Conservation (phyloP, 768 basidiomycete genomes). For the Phanerochaete sordida region DNA sequence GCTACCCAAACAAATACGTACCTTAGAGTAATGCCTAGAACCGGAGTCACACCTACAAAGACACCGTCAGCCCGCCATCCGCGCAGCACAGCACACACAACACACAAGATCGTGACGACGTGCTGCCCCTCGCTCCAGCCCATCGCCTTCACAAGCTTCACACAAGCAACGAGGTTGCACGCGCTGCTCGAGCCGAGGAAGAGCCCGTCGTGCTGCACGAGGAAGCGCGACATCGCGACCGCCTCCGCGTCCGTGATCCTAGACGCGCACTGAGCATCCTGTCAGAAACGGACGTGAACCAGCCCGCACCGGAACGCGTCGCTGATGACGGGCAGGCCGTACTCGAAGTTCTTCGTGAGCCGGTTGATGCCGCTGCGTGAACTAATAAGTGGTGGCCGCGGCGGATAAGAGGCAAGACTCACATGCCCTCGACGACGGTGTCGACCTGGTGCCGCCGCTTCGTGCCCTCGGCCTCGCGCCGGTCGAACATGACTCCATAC, state of each 20-base stretch:
- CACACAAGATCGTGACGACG: constrained; percentile 84
- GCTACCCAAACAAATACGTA: constrained; percentile 26
- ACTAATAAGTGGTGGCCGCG: background rate
- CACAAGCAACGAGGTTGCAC: constrained; percentile 91
- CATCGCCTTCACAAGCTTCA: constrained; percentile 71
- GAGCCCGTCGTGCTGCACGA: constrained; percentile 87
- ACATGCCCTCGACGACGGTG: constrained; percentile 94
- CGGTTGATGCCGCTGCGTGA: constrained; percentile 82
- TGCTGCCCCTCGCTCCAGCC: constrained; percentile 66
- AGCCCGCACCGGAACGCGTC: constrained; percentile 75
- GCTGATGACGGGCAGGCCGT: constrained; percentile 81
- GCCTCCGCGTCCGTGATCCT: constrained; percentile 94
- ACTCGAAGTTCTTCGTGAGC: constrained; percentile 84
- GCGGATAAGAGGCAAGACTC: constrained; percentile 19
- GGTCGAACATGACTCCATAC: constrained; percentile 92
- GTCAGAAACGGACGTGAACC: too few relatives aligned
- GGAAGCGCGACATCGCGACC: constrained; percentile 91
- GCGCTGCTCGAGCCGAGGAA: constrained; percentile 97
- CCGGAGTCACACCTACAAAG: constrained; percentile 81
- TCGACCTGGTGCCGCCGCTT: constrained; percentile 93
- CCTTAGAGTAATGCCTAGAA: constrained; percentile 89
- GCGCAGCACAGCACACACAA: too few relatives aligned
- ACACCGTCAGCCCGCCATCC: too few relatives aligned
- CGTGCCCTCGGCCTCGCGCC: constrained; percentile 90
- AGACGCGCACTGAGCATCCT: too few relatives aligned